Percentiles rank a stretch among this genome's conserved stretches.
Conservation (phyloP, 2,329 filamentous ascomycete genomes). For the Lasiodiplodia sp. region DNA sequence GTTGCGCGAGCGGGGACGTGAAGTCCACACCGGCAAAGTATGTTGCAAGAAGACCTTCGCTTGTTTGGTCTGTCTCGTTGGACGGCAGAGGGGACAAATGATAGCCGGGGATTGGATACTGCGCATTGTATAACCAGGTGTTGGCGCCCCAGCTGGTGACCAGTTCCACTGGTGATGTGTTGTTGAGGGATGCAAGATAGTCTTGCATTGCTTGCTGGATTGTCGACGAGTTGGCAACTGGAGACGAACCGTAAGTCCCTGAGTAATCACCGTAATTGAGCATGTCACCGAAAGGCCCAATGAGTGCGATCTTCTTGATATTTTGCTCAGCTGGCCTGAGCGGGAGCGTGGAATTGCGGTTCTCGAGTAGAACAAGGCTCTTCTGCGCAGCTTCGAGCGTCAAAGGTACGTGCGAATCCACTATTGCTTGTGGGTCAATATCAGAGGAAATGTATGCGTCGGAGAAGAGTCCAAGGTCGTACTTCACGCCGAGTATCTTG, state of each 20-base stretch:
- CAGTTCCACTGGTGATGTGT: slow-evolving; percentile 39
- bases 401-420: slow-evolving; percentile 45
- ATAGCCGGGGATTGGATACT: slow-evolving; percentile 54
- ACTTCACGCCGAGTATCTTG: slow-evolving; percentile 51
- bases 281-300: slow-evolving; percentile 52
- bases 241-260: slow-evolving; percentile 52
- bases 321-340: slow-evolving; percentile 40
- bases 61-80: slow-evolving; percentile 27
- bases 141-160: slow-evolving; percentile 54
- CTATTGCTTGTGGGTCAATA: slow-evolving; percentile 47
- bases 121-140: slow-evolving; percentile 55
- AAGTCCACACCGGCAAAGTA: slow-evolving; percentile 54
- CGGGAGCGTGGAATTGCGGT: slow-evolving; percentile 51
- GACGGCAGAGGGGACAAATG: slow-evolving; percentile 47
- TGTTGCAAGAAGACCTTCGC: slow-evolving; percentile 48
- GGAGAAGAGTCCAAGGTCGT: slow-evolving; percentile 54
- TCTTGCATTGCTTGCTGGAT: slow-evolving; percentile 49
- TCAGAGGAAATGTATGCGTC: slow-evolving; percentile 47
- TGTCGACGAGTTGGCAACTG: slow-evolving; percentile 49
- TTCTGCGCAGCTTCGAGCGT: slow-evolving; percentile 54
- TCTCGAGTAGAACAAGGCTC: slow-evolving; percentile 54
- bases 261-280: slow-evolving; percentile 57
- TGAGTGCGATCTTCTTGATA: slow-evolving; percentile 48
- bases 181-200: slow-evolving; percentile 35
- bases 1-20: slow-evolving; percentile 39